Base-by-base conservation (phyloP, 1,284 basidiomycete genomes). In the Tilletia caries region DNA sequence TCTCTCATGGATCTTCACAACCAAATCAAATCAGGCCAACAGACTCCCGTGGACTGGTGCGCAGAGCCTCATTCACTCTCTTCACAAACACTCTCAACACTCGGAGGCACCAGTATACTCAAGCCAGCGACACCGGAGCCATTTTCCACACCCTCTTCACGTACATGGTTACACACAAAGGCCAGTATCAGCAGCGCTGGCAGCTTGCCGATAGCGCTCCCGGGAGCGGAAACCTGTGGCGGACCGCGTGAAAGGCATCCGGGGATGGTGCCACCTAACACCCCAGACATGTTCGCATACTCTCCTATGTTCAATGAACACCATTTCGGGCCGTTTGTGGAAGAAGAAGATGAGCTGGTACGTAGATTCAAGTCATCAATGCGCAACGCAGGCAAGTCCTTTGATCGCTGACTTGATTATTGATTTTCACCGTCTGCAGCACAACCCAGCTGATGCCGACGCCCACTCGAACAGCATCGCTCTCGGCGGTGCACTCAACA, bases 401-500 rank as follows among this genome's bases (percentile, higher is more conserved):
- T n/a, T n/a, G n/a, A n/a, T n/a, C n/a, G n/a, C n/a, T n/a, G n/a
- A n/a, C n/a, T n/a, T n/a, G n/a, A n/a, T n/a, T n/a, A n/a, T n/a
- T n/a, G n/a, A n/a, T n/a, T n/a, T n/a, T n/a, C 52, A 68, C 20
- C 73, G 75, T 67, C 72, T 72, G 1, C 73, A 79, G 52, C 76
- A 79, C 58, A 71, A 74, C 25, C 69, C 78, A 6, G 75, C 76
- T 60, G 72, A 78, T 50, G 76, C 78, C 1, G 34, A 72, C 20
- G 64, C 15, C 0, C 62, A 1, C 8, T 33, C 41, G 58, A 67
- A 62, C 34, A 66, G 23, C 1, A 34, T 75, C 3, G 71, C 68
- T 13, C 67, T 68, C 8, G 44, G 78, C 44, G 78, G 71, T 18
- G 37, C 82, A 33, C 70, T 82, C 70, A 87, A 92, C 77, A 87